Percentiles rank a stretch among this genome's conserved stretches.
phyloP scores from a whole-genome alignment of 495 filamentous ascomycete species.

The Neurospora tetrasperma region DNA sequence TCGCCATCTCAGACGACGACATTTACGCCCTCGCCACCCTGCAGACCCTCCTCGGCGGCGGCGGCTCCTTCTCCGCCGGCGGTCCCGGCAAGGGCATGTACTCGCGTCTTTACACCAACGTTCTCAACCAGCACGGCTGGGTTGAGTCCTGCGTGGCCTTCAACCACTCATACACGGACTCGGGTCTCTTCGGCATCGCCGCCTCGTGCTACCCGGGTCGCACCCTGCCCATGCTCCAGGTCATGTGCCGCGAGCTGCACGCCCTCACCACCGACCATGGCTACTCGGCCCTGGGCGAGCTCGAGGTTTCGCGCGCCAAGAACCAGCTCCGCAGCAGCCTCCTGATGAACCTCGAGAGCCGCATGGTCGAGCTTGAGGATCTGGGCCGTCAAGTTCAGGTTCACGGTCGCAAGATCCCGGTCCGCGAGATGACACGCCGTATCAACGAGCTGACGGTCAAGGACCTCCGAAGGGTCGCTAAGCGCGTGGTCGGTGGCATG shows the following conservation, averaged over 20 bases:
- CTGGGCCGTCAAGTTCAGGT: conserved; percentile 93
- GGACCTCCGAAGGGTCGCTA: conserved; percentile 80
- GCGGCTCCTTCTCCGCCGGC: conserved; percentile 94
- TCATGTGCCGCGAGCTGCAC: conserved; percentile 84
- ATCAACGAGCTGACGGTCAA: conserved; percentile 74
- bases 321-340: conserved; percentile 87
- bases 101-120: conserved; percentile 91
- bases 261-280: conserved; percentile 64
- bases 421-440: conserved; percentile 81
- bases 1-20: conserved; percentile 79
- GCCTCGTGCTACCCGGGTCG: conserved; percentile 70
- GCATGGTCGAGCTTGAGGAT: conserved; percentile 99
- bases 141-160: conserved; percentile 91
- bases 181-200: conserved; percentile 86
- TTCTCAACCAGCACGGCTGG: conserved; percentile 94
- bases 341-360: conserved; percentile 94
- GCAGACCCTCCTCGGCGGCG: conserved; percentile 90
- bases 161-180: conserved; percentile 95
- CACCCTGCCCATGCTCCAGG: conserved; percentile 73
- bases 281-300: conserved; percentile 54
- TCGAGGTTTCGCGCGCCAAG: conserved; percentile 91
- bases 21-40: conserved; percentile 97
- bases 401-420: conserved; percentile 80
- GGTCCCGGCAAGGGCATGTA: conserved; percentile 99
- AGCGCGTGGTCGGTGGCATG: conserved; percentile 63